Percentiles rank a stretch among this genome's conserved stretches.
Conservation (phyloP, 148 eudicot genomes). For the Spergularia bocconei region DNA sequence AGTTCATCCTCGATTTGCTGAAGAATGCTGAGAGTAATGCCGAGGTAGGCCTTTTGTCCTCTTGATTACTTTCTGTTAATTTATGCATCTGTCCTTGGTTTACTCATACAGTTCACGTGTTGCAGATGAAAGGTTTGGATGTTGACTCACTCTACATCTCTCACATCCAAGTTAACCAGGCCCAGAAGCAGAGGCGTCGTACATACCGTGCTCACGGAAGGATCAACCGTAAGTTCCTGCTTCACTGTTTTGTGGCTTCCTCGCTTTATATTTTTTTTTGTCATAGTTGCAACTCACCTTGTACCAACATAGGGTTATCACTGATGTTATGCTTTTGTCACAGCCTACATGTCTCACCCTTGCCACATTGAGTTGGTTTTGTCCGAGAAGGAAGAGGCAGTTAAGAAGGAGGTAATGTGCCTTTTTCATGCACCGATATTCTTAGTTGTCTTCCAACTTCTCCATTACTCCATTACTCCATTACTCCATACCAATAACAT, state of each 20-base stretch:
- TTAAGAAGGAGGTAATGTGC: constrained; percentile 63
- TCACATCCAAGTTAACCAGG: constrained; percentile 91
- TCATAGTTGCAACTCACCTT: no score
- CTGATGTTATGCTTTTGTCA: background rate
- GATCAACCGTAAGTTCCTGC: constrained; percentile 57
- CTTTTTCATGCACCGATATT: background rate
- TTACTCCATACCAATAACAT: background rate
- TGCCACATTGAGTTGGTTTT: constrained; percentile 85
- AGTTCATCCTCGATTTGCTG: constrained; percentile 70
- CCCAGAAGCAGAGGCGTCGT: constrained; percentile 83
- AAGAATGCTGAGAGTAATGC: constrained; percentile 95
- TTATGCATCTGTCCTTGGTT: background rate
- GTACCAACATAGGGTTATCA: background rate
- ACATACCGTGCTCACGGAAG: constrained; percentile 96
- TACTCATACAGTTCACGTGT: background rate
- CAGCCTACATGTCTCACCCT: constrained; percentile 95
- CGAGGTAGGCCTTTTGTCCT: constrained; percentile 40
- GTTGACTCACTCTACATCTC: constrained; percentile 79
- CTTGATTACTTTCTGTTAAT: background rate
- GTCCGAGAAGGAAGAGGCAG: constrained; percentile 90
- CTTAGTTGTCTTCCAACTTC: background rate
- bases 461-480: no score
- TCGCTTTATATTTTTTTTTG: no score
- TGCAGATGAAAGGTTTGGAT: constrained; percentile 81
- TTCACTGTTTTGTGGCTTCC: background rate